A percentile compares a stretch with the other conserved stretches of the same genome.
These are phyloP conservation scores for Mycosphaerella sp. DNA, from an alignment of 2,329 filamentous ascomycete species.

Conservation along the genomic window DNA sequence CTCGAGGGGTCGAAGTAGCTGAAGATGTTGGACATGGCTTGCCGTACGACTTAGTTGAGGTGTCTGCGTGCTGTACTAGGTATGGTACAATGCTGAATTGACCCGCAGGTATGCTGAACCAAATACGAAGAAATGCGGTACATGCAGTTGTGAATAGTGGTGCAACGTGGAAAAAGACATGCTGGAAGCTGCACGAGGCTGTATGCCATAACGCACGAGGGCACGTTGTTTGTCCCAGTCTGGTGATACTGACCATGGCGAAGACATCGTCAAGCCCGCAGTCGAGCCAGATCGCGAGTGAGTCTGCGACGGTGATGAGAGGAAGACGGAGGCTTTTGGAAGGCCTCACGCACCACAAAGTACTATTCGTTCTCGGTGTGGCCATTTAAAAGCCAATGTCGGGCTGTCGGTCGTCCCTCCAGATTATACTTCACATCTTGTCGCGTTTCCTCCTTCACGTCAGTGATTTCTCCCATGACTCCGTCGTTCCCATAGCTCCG, in stretches of 20 bases:
- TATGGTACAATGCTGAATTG: not conserved
- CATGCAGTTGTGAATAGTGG: not conserved
- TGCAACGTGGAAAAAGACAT: not conserved
- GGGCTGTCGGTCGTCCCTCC: not conserved
- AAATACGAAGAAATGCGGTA: not conserved
- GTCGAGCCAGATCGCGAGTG: not conserved
- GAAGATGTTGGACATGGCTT: conserved; percentile 1
- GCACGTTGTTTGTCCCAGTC: not conserved
- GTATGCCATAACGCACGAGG: not conserved
- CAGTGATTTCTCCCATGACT: not conserved
- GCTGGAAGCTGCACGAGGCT: not conserved
- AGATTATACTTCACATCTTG: not conserved
- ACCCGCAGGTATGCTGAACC: not conserved
- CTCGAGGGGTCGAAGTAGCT: conserved; percentile 1
- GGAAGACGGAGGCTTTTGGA: not conserved
- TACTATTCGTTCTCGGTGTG: not conserved
- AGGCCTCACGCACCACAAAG: too few relatives aligned
- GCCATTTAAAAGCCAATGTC: not conserved
- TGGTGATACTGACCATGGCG: not conserved
- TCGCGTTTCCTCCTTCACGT: not conserved
- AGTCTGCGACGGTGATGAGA: not conserved
- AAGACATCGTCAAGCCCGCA: not conserved
- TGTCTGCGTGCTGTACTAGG: not conserved
- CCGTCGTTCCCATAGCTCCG: not conserved
- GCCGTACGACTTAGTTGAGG: not conserved